A percentile compares a stretch with the other conserved stretches of the same genome.
Evolutionary conservation across 1,284 basidiomycete genomes (phyloP).

Genomic region (Sanghuangporus sanghuang): DNA sequence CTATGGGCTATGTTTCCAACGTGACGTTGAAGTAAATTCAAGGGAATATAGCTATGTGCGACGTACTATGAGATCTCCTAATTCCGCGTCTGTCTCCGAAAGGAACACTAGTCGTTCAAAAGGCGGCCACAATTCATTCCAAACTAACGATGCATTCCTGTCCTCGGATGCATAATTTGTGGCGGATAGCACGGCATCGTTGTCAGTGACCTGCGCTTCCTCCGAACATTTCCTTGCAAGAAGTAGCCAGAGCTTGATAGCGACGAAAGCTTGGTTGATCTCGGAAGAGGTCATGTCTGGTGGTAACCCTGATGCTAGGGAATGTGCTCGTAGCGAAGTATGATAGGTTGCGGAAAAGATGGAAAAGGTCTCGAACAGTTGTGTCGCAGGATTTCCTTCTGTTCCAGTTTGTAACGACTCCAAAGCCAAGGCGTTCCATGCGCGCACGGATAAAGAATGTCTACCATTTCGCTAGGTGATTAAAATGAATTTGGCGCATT

Average conservation of each 20-base stretch:
- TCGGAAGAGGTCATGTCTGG: constrained; percentile 44
- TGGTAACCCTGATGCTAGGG: constrained; percentile 29
- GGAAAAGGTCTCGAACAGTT: constrained; percentile 43
- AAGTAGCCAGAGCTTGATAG: constrained; percentile 66
- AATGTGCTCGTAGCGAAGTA: constrained; percentile 35
- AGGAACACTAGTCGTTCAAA: constrained; percentile 50
- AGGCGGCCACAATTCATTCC: constrained; percentile 71
- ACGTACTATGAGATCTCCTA: constrained; percentile 36
- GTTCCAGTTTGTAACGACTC: constrained; percentile 42
- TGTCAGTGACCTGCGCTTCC: constrained; percentile 20
- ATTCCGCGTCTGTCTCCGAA: constrained; percentile 42
- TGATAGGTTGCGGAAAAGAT: constrained; percentile 45
- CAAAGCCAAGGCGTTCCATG: constrained; percentile 60
- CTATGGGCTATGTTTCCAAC: constrained; percentile 41
- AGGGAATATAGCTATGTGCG: background rate
- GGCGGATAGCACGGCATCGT: background rate
- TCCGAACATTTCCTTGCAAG: constrained; percentile 36
- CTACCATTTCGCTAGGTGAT: constrained; percentile 31
- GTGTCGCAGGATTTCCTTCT: constrained; percentile 32
- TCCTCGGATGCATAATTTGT: constrained; percentile 23
- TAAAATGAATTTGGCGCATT: constrained; percentile 4
- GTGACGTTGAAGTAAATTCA: background rate
- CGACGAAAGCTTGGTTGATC: constrained; percentile 60
- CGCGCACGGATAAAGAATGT: constrained; percentile 38
- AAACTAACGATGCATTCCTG: constrained; percentile 39